These are phyloP conservation scores for Aspergillus kassunensis DNA, from an alignment of 495 filamentous ascomycete species.

Conservation along the genomic window DNA sequence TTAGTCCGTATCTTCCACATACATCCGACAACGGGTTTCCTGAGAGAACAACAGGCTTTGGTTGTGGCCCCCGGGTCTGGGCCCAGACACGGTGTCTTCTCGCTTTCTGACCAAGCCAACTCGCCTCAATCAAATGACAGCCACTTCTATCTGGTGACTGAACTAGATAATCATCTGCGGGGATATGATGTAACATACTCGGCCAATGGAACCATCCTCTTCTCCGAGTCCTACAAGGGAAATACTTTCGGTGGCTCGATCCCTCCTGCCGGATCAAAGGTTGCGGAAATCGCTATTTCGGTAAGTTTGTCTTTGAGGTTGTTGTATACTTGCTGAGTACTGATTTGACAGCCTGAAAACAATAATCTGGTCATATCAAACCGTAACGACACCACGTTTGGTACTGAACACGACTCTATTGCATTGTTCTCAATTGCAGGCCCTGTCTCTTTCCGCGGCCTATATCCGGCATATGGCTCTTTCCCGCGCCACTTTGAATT, in stretches of 20 bases:
- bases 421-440: conserved; percentile 23
- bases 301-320: conserved; percentile 33
- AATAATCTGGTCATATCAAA: conserved; percentile 47
- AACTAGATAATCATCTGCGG: conserved; percentile 51
- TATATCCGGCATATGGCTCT: conserved; percentile 35
- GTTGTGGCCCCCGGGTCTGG: conserved; percentile 47
- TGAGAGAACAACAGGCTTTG: conserved; percentile 12
- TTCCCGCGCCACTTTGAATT: conserved; percentile 37
- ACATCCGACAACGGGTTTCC: conserved; percentile 22
- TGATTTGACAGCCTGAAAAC: conserved; percentile 18
- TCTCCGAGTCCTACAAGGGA: conserved; percentile 37
- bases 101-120: conserved; percentile 24
- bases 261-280: conserved; percentile 36
- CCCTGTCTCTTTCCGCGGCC: conserved; percentile 24
- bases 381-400: conserved; percentile 52
- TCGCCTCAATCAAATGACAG: conserved; percentile 17
- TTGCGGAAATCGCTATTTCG: conserved; percentile 57
- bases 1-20: conserved; percentile 54
- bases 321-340: not conserved
- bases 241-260: conserved; percentile 12
- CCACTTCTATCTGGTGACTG: conserved; percentile 54
- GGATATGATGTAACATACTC: conserved; percentile 51
- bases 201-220: conserved; percentile 23
- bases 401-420: conserved; percentile 38
- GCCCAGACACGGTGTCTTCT: conserved; percentile 58